Base-by-base conservation (phyloP, 129 eudicot species). In the Sambucus nigra region DNA sequence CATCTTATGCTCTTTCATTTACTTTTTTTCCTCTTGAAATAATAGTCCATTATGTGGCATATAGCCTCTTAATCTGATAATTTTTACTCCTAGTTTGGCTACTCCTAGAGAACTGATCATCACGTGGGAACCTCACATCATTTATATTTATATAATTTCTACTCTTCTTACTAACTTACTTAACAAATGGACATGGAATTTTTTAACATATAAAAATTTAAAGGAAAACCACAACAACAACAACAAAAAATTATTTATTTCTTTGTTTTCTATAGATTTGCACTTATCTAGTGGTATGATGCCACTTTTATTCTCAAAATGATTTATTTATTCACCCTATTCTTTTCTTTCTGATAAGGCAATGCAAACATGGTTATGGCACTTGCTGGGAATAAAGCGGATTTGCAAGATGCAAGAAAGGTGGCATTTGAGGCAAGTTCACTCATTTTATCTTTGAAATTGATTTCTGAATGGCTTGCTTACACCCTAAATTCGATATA, bases 321-420 rank as follows among this genome's bases (percentile, higher is more conserved):
- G 8, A 35, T 7, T 35, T 2, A 35, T 35, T 35, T 35, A 15
- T 47, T 3, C 27, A 25, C 7, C 13, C 42, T 23, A 39, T 24
- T 61, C 13, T 2, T 61, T 28, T 25, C 38, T 29, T 17, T 49
- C 40, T 35, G 41, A 48, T 16, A 5, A 75, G 80, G 80, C 26
- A 69, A 64, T 31, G 12, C 72, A n/a, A 70, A 69, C 69, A 75
- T 69, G 80, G 76, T 75, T 55, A 59, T 75, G 80, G 76, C 80
- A 59, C 76, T 75, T 52, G 75, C 75, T 61, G 75, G 75, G 32
- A 69, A 69, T 55, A 69, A 69, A 49, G 55, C 69, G 1, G 75
- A 75, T 68, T 35, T 75, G 57, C 14, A 44, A 63, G 76, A 75
- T 53, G 68, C 55, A 33, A 63, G 69, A 41, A 60, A 59, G 47